These are phyloP conservation scores for Syncephalastrum monosporum DNA, from an alignment of 371 early-diverging fungal species.

Conservation along the genomic window DNA sequence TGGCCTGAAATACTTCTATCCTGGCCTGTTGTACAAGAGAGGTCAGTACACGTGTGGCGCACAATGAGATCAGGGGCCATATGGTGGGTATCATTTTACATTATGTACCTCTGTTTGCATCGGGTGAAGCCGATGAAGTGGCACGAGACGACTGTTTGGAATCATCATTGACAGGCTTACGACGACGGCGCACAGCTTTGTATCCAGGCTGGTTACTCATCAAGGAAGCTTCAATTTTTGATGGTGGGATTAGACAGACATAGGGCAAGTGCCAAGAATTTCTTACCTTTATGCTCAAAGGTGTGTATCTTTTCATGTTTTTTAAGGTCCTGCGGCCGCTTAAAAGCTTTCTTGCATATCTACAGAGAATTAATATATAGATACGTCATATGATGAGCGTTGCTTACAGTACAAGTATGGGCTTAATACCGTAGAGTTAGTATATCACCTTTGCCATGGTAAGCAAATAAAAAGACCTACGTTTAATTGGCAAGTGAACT, in stretches of 20 bases:
- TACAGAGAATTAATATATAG: conserved; percentile 22
- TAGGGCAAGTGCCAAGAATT: neutral
- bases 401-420: conserved; percentile 16
- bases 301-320: conserved; percentile 90
- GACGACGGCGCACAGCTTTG: conserved; percentile 33
- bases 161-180: neutral
- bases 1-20: too few species aligned
- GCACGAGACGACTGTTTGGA: too few species aligned
- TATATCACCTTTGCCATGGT: neutral
- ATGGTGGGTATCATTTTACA: too few species aligned
- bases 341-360: conserved; percentile 84
- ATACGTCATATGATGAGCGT: too few species aligned
- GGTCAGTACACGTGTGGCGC: too few species aligned
- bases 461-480: conserved; percentile 59
- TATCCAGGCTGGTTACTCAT: conserved; percentile 40
- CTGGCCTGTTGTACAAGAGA: too few species aligned
- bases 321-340: conserved; percentile 92
- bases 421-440: conserved; percentile 7
- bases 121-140: too few species aligned
- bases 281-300: conserved; percentile 48
- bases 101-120: too few species aligned
- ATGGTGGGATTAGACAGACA: neutral
- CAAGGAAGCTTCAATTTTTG: conserved; percentile 23
- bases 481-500: conserved; percentile 89
- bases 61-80: too few species aligned